Percentiles rank a stretch among this genome's conserved stretches.
Conservation (phyloP, 805 yeast genomes). For the Kodamaea kaohsiungensis region DNA sequence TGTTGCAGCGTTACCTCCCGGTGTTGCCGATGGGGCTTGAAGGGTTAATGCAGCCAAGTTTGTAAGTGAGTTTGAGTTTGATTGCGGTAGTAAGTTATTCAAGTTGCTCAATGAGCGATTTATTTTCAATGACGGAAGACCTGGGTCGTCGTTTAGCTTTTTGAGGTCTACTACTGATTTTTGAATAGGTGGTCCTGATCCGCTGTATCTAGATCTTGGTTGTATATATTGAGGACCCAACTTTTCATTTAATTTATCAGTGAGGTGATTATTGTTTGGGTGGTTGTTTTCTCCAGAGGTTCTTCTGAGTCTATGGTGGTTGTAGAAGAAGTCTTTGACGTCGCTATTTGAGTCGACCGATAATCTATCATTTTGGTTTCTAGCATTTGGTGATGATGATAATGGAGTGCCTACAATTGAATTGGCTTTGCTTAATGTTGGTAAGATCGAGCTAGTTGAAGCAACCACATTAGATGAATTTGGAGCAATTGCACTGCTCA, state of each 20-base stretch:
- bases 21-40: not conserved
- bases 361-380: slow-evolving; percentile 7
- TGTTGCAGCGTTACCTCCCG: not conserved
- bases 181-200: slow-evolving; percentile 18
- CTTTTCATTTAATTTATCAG: slow-evolving; percentile 26
- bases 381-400: slow-evolving; percentile 13
- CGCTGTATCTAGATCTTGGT: slow-evolving; percentile 44
- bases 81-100: slow-evolving; percentile 10
- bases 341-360: slow-evolving; percentile 43
- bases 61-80: slow-evolving; percentile 12
- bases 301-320: slow-evolving; percentile 14
- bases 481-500: not conserved
- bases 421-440: slow-evolving; percentile 40
- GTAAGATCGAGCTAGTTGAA: slow-evolving; percentile 28
- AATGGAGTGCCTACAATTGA: slow-evolving; percentile 21
- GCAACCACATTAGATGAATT: not conserved
- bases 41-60: slow-evolving; percentile 14
- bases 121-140: slow-evolving; percentile 37
- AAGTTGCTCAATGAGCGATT: slow-evolving; percentile 33
- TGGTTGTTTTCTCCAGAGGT: slow-evolving; percentile 6
- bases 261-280: not conserved
- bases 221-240: slow-evolving; percentile 39
- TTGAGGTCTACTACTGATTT: slow-evolving; percentile 40
- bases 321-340: slow-evolving; percentile 55
- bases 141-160: slow-evolving; percentile 29